phyloP scores from a whole-genome alignment of 2,329 filamentous ascomycete genomes.

The Pseudogymnoascus sp. region DNA sequence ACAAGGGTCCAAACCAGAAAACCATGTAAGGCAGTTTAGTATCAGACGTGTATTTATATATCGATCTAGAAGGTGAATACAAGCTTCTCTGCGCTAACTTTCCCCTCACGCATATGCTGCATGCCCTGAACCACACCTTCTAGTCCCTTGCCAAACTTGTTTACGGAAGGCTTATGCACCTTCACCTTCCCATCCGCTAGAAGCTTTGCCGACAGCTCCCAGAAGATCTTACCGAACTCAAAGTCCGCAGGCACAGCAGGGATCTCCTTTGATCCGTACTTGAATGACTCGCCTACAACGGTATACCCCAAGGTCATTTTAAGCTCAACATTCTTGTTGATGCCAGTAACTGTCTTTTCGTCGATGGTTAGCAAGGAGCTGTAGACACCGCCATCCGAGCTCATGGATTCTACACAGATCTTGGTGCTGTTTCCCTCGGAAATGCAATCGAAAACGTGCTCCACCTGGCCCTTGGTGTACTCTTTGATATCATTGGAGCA shows the following conservation, averaged over 20 bases:
- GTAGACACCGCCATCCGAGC: conserved; percentile 30
- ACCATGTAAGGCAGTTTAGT: neutral
- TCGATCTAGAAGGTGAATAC: conserved; percentile 33
- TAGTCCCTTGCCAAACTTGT: conserved; percentile 25
- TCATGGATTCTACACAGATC: conserved; percentile 35
- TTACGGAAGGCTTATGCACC: conserved; percentile 24
- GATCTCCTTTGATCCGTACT: conserved; percentile 14
- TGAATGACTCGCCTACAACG: conserved; percentile 31
- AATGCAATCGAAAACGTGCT: conserved; percentile 41
- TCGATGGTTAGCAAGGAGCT: conserved; percentile 32
- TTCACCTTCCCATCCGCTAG: conserved; percentile 32
- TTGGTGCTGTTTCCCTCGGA: conserved; percentile 29
- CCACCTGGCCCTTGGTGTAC: conserved; percentile 35
- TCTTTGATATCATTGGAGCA: conserved; percentile 38
- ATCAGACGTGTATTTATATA: neutral
- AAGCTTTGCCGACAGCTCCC: conserved; percentile 28
- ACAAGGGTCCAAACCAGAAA: neutral
- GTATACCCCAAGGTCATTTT: conserved; percentile 33
- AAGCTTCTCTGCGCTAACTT: conserved; percentile 36
- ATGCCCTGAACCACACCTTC: conserved; percentile 24
- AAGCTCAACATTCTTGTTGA: conserved; percentile 22
- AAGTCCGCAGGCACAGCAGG: conserved; percentile 25
- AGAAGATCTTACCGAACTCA: conserved; percentile 32
- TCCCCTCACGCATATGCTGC: conserved; percentile 21
- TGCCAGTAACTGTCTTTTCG: neutral